These are phyloP conservation scores for Diaporthe australafricana DNA, from an alignment of 2,329 filamentous ascomycete species.

Conservation along the genomic window DNA sequence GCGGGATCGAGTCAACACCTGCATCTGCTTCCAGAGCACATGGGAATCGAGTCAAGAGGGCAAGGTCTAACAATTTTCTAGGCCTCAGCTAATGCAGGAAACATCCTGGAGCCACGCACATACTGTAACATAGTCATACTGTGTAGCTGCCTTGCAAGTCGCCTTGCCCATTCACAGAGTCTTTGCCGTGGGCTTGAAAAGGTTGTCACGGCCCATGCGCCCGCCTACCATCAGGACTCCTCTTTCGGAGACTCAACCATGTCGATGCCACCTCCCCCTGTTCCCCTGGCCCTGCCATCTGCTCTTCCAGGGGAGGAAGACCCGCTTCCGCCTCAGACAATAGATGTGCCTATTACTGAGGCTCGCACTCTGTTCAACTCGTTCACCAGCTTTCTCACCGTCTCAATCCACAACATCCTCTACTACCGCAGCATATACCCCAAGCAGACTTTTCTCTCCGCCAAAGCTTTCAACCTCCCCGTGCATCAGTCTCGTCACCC, in stretches of 20 bases:
- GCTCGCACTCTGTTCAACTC: conserved; percentile 71
- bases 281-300: not conserved
- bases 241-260: conserved; percentile 17
- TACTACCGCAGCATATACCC: conserved; percentile 88
- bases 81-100: conserved; percentile 4
- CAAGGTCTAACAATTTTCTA: conserved; percentile 2
- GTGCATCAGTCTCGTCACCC: conserved; percentile 90
- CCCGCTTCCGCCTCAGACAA: conserved; percentile 18
- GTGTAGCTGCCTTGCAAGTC: not conserved
- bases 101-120: not conserved
- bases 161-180: not conserved
- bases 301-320: conserved; percentile 10
- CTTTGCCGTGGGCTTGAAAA: not conserved
- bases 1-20: conserved; percentile 1
- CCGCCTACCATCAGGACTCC: not conserved
- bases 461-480: conserved; percentile 84
- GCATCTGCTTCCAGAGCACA: not conserved
- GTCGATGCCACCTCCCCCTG: conserved; percentile 36
- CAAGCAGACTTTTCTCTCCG: conserved; percentile 78
- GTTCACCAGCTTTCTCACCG: conserved; percentile 84
- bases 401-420: conserved; percentile 87
- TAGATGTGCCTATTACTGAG: conserved; percentile 50
- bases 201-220: not conserved
- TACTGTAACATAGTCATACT: not conserved
- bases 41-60: not conserved